Evolutionary conservation across 2,329 filamentous ascomycete species (phyloP), one percentile per base, ranked within the genome.

Genomic region (Trichoderma hamatum): DNA sequence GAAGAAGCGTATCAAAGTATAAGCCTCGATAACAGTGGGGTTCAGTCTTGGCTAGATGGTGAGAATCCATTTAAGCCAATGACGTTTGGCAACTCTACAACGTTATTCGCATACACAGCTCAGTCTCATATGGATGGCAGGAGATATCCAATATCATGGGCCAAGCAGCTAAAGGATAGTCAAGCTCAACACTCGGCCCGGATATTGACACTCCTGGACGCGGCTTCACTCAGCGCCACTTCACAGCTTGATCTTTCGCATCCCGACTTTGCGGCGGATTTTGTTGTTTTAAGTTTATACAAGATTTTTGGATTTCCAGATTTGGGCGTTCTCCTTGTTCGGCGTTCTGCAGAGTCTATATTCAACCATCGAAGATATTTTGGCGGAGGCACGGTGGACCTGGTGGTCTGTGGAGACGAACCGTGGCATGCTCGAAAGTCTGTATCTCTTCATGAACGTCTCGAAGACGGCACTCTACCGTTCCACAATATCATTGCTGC

Each of bases 301-400:
- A 99, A 98, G 78, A 94, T 97, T n/a, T 98, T 98, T 78, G 95
- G 96, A 1, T 97, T 97, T 72, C 95, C 95, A 0, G 93, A 98
- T 76, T 83, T 98, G 2, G 95, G 95, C 1, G 94, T 90, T 1
- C 81, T 99, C 69, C 89, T 98, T 34, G 89, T 98, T 14, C 89
- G 91, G 52, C 94, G 92, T 73, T 84, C 87, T 36, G 87, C 92
- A 14, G 88, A 87, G 7, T 78, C 84, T 49, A 76, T 90, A 3
- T 89, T 97, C 58, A 82, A 86, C 36, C 82, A 84, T 52, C 88
- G 93, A 70, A 89, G 83, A 71, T 99, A 96, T 75, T 99, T 99
- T 80, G 95, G 95, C 6, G 96, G 95, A 7, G 96, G 96, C 3
- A 98, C 95, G 0, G 95, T 97, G 0, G 94, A 97, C 74, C 91